Conservation (phyloP, 208 protist species). For the Vickermania spadyakhi region DNA sequence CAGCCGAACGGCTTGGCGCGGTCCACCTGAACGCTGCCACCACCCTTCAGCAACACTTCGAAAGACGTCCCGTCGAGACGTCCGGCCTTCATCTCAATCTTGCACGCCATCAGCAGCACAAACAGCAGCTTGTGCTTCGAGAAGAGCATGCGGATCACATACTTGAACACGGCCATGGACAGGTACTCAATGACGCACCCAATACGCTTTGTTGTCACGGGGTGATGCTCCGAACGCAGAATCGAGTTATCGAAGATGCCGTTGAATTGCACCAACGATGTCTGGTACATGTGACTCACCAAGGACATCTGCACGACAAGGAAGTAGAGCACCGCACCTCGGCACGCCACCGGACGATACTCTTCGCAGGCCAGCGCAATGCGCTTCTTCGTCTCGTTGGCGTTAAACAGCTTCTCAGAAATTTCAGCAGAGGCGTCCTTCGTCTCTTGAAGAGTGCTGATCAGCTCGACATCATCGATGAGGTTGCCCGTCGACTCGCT, state of each 20-base stretch:
- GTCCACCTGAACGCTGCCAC: conserved; percentile 89
- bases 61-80: conserved; percentile 77
- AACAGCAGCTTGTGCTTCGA: conserved; percentile 97
- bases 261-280: conserved; percentile 96
- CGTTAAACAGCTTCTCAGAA: conserved; percentile 93
- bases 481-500: conserved; percentile 91
- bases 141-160: conserved; percentile 96
- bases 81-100: conserved; percentile 91
- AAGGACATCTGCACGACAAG: conserved; percentile 97
- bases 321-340: conserved; percentile 98
- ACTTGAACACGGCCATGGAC: conserved; percentile 92
- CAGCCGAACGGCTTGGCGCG: conserved; percentile 91
- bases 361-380: conserved; percentile 96
- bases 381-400: conserved; percentile 93
- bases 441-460: conserved; percentile 94
- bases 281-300: conserved; percentile 98
- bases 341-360: conserved; percentile 95
- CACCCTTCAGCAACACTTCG: conserved; percentile 92
- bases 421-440: conserved; percentile 96
- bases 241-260: conserved; percentile 94
- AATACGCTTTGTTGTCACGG: conserved; percentile 92
- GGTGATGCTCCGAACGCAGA: conserved; percentile 80
- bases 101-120: conserved; percentile 94
- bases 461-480: conserved; percentile 92
- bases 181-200: conserved; percentile 94